Evolutionary conservation across 495 filamentous ascomycete species (phyloP).

Genomic region (Xylaria castorea): DNA sequence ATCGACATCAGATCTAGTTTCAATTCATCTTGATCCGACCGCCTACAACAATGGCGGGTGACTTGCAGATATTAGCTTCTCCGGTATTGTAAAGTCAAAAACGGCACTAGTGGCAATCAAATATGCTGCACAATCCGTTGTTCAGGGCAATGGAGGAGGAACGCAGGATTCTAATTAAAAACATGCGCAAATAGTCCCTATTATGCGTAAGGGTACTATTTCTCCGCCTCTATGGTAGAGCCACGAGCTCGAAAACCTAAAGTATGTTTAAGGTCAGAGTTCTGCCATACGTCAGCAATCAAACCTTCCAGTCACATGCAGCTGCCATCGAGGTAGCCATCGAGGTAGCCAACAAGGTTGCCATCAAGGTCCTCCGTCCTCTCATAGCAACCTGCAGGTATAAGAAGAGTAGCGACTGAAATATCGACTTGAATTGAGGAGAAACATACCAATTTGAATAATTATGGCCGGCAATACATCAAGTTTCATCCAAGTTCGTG

Average conservation of each 20-base stretch:
- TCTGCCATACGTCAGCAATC: background rate
- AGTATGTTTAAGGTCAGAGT: background rate
- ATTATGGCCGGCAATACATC: slow-evolving; percentile 20
- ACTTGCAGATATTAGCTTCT: background rate
- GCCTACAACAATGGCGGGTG: background rate
- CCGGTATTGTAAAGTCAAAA: background rate
- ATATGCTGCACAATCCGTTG: background rate
- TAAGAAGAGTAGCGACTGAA: slow-evolving; percentile 5
- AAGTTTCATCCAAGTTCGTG: slow-evolving; percentile 48
- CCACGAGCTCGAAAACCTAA: background rate
- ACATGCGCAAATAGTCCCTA: background rate
- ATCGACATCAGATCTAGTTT: background rate
- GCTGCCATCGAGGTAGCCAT: slow-evolving; percentile 34
- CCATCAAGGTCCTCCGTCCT: slow-evolving; percentile 16
- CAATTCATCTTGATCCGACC: background rate
- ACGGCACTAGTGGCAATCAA: background rate
- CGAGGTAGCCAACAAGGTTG: slow-evolving; percentile 29
- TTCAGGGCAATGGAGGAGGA: background rate
- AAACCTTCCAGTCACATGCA: background rate
- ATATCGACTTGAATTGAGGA: background rate
- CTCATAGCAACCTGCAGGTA: background rate
- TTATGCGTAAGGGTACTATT: background rate
- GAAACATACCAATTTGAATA: background rate
- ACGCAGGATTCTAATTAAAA: background rate
- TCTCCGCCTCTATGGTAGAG: background rate